Conservation (phyloP, 208 protist species). For the Acanthamoeba polyphaga region DNA sequence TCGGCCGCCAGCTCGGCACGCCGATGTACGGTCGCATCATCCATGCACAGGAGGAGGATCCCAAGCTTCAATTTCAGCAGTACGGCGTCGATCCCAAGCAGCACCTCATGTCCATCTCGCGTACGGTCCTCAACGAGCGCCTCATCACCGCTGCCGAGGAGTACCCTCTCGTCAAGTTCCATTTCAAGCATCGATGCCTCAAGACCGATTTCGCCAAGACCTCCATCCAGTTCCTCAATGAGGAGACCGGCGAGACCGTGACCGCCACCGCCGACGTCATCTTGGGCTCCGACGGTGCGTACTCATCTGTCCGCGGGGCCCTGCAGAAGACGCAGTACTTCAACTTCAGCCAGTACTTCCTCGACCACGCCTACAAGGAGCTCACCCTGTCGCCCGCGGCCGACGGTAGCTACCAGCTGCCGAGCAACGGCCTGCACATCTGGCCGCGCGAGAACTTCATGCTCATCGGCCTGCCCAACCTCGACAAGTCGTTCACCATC, state of each 20-base stretch:
- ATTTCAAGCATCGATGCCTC: conserved; percentile 29
- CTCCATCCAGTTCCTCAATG: conserved; percentile 25
- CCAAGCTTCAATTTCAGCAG: conserved; percentile 22
- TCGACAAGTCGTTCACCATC: conserved; percentile 79
- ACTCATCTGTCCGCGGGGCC: neutral
- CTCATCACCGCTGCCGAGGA: conserved; percentile 60
- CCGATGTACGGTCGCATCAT: conserved; percentile 76
- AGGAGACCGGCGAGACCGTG: neutral
- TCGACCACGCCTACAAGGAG: conserved; percentile 78
- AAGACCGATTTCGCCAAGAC: conserved; percentile 44
- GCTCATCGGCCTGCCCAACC: conserved; percentile 86
- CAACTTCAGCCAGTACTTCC: conserved; percentile 74
- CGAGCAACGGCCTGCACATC: conserved; percentile 80
- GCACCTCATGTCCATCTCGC: conserved; percentile 72
- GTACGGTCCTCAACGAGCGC: conserved; percentile 54
- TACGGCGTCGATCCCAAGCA: conserved; percentile 67
- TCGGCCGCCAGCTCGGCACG: neutral
- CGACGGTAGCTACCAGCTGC: conserved; percentile 22
- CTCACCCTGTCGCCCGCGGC: conserved; percentile 19
- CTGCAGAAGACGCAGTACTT: conserved; percentile 41
- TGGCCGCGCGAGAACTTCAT: conserved; percentile 84
- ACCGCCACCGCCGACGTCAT: conserved; percentile 39
- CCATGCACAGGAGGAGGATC: conserved; percentile 48
- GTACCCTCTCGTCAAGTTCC: conserved; percentile 30
- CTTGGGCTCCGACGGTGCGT: conserved; percentile 72